These are phyloP conservation scores for Edaphochlamys debaryana DNA, from an alignment of 139 green algal species.

Conservation along the genomic window DNA sequence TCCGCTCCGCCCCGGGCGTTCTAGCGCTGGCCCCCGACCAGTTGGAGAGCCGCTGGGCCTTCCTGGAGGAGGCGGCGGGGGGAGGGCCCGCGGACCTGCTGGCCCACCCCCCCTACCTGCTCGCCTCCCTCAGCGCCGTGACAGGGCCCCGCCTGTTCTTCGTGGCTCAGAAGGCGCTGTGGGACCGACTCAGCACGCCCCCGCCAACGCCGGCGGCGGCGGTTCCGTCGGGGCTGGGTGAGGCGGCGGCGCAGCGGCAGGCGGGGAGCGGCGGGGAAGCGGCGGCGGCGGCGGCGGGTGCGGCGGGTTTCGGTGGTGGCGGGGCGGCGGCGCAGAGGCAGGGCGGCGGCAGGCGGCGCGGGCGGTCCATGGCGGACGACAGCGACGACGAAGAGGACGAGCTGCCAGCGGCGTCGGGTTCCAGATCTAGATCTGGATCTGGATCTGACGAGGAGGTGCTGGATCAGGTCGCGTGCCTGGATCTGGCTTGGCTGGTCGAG, in stretches of 20 bases:
- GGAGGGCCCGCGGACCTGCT: constrained; percentile 2
- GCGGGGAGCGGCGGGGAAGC: not conserved
- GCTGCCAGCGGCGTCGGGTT: no score
- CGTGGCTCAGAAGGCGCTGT: not conserved
- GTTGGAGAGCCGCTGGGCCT: constrained; percentile 34
- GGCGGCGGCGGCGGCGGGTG: not conserved
- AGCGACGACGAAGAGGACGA: no score
- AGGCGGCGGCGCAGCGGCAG: no score
- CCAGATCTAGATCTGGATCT: no score
- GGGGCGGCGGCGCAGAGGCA: not conserved
- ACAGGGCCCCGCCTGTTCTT: not conserved
- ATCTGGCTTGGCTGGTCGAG: constrained; percentile 9
- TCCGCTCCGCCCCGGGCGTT: no score
- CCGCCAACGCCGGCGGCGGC: no score
- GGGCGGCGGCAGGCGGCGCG: no score
- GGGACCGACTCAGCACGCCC: not conserved
- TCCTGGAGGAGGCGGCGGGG: constrained; percentile 8
- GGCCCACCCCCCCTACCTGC: constrained; percentile 11
- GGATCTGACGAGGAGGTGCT: no score
- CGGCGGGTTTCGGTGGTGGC: not conserved
- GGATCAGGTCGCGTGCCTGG: not conserved
- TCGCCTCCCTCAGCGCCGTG: not conserved
- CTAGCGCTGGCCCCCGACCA: constrained; percentile 15
- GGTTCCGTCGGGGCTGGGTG: no score
- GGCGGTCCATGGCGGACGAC: no score